A percentile compares a stretch with the other conserved stretches of the same genome.
Evolutionary conservation across 305 asterid species (phyloP).

Genomic region (Vinca major): DNA sequence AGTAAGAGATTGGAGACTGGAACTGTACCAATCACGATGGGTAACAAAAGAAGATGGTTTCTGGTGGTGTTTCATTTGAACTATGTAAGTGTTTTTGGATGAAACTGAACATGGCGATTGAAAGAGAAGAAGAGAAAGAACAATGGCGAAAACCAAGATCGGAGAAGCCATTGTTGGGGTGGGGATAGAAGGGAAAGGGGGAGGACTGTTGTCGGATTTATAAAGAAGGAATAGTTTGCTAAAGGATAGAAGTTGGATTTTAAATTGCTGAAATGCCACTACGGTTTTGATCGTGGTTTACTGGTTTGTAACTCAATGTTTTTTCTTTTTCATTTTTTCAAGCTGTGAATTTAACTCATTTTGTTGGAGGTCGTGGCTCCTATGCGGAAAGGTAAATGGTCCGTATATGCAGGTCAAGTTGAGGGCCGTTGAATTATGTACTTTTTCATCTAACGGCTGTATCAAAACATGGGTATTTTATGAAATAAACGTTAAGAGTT

Average conservation of each 20-base stretch:
- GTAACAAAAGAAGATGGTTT: slow-evolving; percentile 48
- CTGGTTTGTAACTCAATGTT: background rate
- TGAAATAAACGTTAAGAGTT: too few relatives aligned
- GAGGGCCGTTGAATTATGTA: too few relatives aligned
- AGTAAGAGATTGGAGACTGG: slow-evolving; percentile 39
- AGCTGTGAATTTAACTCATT: too few relatives aligned
- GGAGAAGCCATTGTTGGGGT: slow-evolving; percentile 16
- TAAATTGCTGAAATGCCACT: slow-evolving; percentile 20
- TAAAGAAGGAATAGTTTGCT: background rate
- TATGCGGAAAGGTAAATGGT: too few relatives aligned
- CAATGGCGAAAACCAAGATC: slow-evolving; percentile 19
- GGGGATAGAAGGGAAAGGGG: slow-evolving; percentile 11
- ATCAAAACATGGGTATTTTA: too few relatives aligned
- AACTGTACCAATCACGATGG: slow-evolving; percentile 54
- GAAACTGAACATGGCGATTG: slow-evolving; percentile 26
- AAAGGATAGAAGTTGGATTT: slow-evolving; percentile 7
- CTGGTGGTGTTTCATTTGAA: slow-evolving; percentile 48
- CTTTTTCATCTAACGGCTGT: too few relatives aligned
- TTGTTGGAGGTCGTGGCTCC: too few relatives aligned
- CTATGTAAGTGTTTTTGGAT: slow-evolving; percentile 49
- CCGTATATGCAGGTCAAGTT: too few relatives aligned
- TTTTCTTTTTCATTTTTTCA: background rate
- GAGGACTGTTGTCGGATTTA: slow-evolving; percentile 28
- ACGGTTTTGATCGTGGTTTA: background rate
- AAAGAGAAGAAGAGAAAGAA: slow-evolving; percentile 25